These are phyloP conservation scores for Ceratocystis alfenasii DNA, from an alignment of 2,329 filamentous ascomycete genomes.

Conservation along the genomic window DNA sequence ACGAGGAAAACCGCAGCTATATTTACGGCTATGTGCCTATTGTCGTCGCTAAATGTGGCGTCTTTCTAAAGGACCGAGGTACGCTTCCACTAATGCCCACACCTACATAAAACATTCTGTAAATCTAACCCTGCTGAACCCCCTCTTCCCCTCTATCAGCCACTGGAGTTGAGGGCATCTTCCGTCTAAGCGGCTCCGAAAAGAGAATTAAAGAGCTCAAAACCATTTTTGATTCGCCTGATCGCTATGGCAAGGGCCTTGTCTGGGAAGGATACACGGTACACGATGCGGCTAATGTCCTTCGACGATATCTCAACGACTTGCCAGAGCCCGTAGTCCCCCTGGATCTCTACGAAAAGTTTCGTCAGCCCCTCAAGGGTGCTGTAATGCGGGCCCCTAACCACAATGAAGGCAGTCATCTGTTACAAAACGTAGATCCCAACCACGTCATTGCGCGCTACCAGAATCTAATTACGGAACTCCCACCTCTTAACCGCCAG, in stretches of 20 bases:
- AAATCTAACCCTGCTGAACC: not conserved
- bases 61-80: slow-evolving; percentile 98
- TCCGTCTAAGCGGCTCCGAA: slow-evolving; percentile 87
- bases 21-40: slow-evolving; percentile 98
- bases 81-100: slow-evolving; percentile 27
- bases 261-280: slow-evolving; percentile 98
- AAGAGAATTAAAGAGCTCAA: slow-evolving; percentile 98
- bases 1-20: slow-evolving; percentile 85
- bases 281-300: slow-evolving; percentile 92
- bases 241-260: slow-evolving; percentile 89
- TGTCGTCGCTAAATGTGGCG: slow-evolving; percentile 94
- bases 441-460: slow-evolving; percentile 68
- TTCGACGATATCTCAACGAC: slow-evolving; percentile 90
- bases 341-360: slow-evolving; percentile 80
- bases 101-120: slow-evolving; percentile 20
- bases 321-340: slow-evolving; percentile 94
- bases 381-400: slow-evolving; percentile 61
- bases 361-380: slow-evolving; percentile 67
- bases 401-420: slow-evolving; percentile 56
- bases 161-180: slow-evolving; percentile 90
- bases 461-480: slow-evolving; percentile 79
- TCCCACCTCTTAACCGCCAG: slow-evolving; percentile 87
- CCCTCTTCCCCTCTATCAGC: slow-evolving; percentile 40
- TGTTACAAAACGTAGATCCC: slow-evolving; percentile 51
- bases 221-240: slow-evolving; percentile 81